Conservation (phyloP, 192 early-diverging fungal genomes). For the Linnemannia elongata region DNA sequence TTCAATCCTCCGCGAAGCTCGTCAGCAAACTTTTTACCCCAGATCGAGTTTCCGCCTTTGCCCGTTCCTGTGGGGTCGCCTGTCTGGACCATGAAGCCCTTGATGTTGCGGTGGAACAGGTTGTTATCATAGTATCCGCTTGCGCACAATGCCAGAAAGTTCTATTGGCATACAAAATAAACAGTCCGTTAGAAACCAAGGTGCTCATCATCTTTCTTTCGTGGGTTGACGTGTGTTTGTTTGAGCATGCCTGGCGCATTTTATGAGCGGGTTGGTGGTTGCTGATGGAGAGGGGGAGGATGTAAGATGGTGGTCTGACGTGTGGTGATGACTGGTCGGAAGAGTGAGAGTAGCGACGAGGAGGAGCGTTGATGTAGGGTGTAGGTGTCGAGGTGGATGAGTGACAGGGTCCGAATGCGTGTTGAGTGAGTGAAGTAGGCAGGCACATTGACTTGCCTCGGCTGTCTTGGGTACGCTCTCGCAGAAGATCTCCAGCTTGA, state of each 20-base stretch:
- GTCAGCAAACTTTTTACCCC: constrained; percentile 85
- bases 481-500: constrained; percentile 95
- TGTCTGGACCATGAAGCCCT: constrained; percentile 91
- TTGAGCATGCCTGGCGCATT: not conserved
- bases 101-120: constrained; percentile 89
- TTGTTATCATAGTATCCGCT: constrained; percentile 92
- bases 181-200: not conserved
- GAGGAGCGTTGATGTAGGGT: not conserved
- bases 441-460: constrained; percentile 65
- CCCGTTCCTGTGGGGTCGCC: constrained; percentile 91
- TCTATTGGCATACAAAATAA: constrained; percentile 62
- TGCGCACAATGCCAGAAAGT: constrained; percentile 97
- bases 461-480: constrained; percentile 85
- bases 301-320: not conserved
- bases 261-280: not conserved
- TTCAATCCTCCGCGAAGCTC: constrained; percentile 84
- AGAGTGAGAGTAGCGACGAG: not conserved
- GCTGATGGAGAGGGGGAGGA: not conserved
- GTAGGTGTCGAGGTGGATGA: too few species aligned
- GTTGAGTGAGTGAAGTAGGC: too few species aligned
- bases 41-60: constrained; percentile 90
- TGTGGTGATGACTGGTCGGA: not conserved
- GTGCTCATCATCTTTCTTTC: not conserved
- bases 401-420: too few species aligned
- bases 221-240: not conserved